Conservation (phyloP, 1,284 basidiomycete genomes). For the Porphyrellus sp. region DNA sequence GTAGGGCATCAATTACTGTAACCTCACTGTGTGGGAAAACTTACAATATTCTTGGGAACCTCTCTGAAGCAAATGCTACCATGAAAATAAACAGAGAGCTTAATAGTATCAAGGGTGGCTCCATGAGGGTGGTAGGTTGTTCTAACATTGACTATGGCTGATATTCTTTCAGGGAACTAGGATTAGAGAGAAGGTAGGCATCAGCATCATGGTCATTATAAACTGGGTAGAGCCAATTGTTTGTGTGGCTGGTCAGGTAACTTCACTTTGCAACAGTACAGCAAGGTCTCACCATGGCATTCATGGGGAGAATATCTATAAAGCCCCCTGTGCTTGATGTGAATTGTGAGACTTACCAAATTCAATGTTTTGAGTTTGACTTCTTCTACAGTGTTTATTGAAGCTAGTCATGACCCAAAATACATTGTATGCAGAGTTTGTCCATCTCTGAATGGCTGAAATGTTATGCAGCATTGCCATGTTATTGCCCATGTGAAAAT, state of each 20-base stretch:
- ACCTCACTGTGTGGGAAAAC: neutral
- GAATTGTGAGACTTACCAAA: neutral
- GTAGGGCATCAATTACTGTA: neutral
- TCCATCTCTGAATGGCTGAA: neutral
- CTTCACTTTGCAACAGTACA: neutral
- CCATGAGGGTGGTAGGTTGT: neutral
- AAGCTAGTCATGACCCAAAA: neutral
- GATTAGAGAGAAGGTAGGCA: neutral
- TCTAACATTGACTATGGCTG: neutral
- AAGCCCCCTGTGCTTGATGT: no score
- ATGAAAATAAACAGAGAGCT: neutral
- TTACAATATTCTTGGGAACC: neutral
- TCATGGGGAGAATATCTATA: neutral
- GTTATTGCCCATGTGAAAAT: neutral
- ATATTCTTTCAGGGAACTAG: neutral
- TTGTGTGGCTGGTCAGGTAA: neutral
- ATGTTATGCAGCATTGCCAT: neutral
- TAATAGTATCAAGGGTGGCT: neutral
- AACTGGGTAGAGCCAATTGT: neutral
- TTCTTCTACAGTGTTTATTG: neutral
- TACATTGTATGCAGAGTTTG: neutral
- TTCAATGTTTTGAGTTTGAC: neutral
- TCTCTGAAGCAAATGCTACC: neutral
- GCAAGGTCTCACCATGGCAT: neutral
- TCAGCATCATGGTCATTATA: neutral